Evolutionary conservation across 2,329 filamentous ascomycete genomes (phyloP).

Genomic region (Myriosclerotinia duriaeana): DNA sequence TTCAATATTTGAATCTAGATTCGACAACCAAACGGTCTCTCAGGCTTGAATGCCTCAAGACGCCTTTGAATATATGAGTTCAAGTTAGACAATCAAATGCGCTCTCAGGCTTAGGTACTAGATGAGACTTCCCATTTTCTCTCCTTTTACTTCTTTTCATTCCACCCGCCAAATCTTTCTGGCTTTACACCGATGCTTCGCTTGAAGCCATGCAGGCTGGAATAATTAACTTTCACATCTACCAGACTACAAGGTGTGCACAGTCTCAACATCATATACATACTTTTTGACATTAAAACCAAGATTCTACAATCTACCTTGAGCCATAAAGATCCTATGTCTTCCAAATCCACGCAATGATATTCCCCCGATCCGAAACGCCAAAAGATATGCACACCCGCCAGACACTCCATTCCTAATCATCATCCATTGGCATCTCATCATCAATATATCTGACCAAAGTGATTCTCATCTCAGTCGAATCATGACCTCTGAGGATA

Average conservation of each 20-base stretch:
- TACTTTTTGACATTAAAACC: conserved; percentile 6
- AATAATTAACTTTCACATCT: neutral
- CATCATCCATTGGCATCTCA: conserved; percentile 94
- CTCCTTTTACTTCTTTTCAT: neutral
- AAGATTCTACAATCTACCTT: conserved; percentile 17
- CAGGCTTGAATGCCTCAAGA: too few relatives aligned
- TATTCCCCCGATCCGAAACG: conserved; percentile 19
- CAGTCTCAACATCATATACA: conserved; percentile 10
- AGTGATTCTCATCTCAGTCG: conserved; percentile 93
- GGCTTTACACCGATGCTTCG: too few relatives aligned
- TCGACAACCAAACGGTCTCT: too few relatives aligned
- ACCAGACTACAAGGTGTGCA: neutral
- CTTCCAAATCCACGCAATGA: conserved; percentile 20
- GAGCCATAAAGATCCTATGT: conserved; percentile 11
- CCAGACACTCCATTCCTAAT: conserved; percentile 50
- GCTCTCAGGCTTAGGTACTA: too few relatives aligned
- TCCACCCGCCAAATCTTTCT: too few relatives aligned
- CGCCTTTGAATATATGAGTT: too few relatives aligned
- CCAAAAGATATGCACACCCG: conserved; percentile 4
- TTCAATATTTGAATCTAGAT: too few relatives aligned
- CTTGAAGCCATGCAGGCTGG: neutral
- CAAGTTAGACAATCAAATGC: too few relatives aligned
- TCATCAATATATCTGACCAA: conserved; percentile 94
- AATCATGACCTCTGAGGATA: conserved; percentile 87
- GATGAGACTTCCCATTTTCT: too few relatives aligned